A percentile compares a stretch with the other conserved stretches of the same genome.
Evolutionary conservation across 371 early-diverging fungal species (phyloP).

Genomic region (Mortierella sp.): DNA sequence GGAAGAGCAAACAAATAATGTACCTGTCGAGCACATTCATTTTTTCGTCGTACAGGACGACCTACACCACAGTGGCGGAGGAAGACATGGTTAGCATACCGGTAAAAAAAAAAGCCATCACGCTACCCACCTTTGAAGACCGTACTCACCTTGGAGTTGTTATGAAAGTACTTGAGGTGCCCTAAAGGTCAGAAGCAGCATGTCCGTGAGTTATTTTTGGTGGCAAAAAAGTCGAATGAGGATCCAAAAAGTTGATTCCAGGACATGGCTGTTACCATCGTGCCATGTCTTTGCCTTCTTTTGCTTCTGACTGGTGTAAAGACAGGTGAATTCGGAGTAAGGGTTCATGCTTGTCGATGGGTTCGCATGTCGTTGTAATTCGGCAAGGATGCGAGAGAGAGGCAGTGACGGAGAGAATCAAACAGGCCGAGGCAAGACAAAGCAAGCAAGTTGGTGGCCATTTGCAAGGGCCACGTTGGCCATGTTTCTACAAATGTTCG

Average conservation of each 20-base stretch:
- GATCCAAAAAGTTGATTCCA: background rate
- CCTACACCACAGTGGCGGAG: slow-evolving; percentile 11
- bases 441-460: too few relatives aligned
- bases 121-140: background rate
- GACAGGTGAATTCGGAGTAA: slow-evolving; percentile 54
- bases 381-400: too few relatives aligned
- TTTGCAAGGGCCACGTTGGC: too few relatives aligned
- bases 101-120: background rate
- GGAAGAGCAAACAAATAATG: background rate
- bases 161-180: slow-evolving; percentile 44
- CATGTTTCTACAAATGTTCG: too few relatives aligned
- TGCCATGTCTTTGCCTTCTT: slow-evolving; percentile 78
- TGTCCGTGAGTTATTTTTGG: slow-evolving; percentile 11
- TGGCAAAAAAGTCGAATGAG: background rate
- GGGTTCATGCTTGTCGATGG: slow-evolving; percentile 34
- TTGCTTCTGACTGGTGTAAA: slow-evolving; percentile 71
- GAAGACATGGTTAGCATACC: background rate
- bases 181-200: slow-evolving; percentile 19
- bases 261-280: slow-evolving; percentile 60
- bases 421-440: too few relatives aligned
- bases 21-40: slow-evolving; percentile 45
- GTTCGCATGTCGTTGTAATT: background rate
- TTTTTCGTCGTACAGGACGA: slow-evolving; percentile 48
- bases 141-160: slow-evolving; percentile 49
- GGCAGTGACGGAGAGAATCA: too few relatives aligned